Evolutionary conservation across 257 asterid genomes (phyloP).

Genomic region (Solanum ossicruentum): DNA sequence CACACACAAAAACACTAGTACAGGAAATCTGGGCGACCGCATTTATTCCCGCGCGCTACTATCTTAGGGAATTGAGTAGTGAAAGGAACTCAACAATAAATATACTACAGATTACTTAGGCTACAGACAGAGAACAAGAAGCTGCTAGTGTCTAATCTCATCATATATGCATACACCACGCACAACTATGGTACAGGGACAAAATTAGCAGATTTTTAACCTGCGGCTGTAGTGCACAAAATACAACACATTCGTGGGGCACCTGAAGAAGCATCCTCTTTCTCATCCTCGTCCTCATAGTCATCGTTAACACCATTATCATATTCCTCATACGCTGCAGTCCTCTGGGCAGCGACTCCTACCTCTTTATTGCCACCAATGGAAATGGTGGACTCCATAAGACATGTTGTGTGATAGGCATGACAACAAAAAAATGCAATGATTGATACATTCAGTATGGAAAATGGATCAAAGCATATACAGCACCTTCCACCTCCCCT

Average conservation of each 20-base stretch:
- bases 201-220: conserved; percentile 21
- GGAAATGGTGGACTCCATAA: conserved; percentile 58
- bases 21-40: not conserved
- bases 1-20: not conserved
- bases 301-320: conserved; percentile 14
- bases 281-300: conserved; percentile 26
- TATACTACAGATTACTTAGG: not conserved
- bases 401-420: conserved; percentile 73
- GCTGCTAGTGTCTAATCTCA: not conserved
- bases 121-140: not conserved
- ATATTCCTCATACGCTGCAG: conserved; percentile 35
- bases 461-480: conserved; percentile 92
- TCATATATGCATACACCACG: conserved; percentile 1
- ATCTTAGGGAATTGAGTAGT: not conserved
- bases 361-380: conserved; percentile 34
- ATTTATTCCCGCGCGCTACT: not conserved
- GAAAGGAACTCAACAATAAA: not conserved
- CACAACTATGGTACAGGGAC: conserved; percentile 8
- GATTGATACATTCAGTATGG: conserved; percentile 56
- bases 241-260: conserved; percentile 68
- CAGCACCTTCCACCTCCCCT: conserved; percentile 86
- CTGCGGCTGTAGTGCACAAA: conserved; percentile 93
- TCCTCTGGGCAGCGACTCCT: conserved; percentile 16
- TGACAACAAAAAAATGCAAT: conserved; percentile 87
- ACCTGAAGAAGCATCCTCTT: conserved; percentile 18